Base-by-base conservation (phyloP, 768 basidiomycete species). In the Lactarius hatsudake region DNA sequence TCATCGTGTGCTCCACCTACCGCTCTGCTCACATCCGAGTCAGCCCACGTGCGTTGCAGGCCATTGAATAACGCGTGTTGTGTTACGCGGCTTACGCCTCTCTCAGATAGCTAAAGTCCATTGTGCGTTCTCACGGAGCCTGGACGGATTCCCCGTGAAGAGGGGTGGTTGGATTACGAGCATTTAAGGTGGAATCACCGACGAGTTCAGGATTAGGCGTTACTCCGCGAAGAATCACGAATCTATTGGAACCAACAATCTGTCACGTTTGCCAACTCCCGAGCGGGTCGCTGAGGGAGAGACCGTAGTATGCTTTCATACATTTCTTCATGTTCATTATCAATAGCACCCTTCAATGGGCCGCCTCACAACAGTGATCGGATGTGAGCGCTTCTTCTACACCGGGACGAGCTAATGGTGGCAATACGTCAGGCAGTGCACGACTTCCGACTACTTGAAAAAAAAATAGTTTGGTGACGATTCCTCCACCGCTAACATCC, bases 401-500 rank as follows among this genome's bases (percentile, higher is more conserved):
- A 78, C 0, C 82, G 84, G 48, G 74, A 78, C 13, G 34, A 36
- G 0, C 90, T 90, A 73, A 77, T 79, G 26, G 58, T 40, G 0
- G 73, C 76, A 0, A 84, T 89, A 38, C 77, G 80, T 1, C 53
- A 48, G 1, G 87, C 87, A 0, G 81, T 84, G 0, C 89, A 87
- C 0, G 71, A 79, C 0, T 90, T 90, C 65, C 66, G 76, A 5
- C 87, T 87, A 0, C 84, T 82, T 68, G 76, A 15, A 74, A 63
- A 74, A 63, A 17, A 73, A 75, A n/a, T 83, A 85, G 56, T 45
- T 45, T 10, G 18, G 43, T 45, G 20, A n/a, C 20, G 43, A 45
- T 45, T 45, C 43, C 43, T 9, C 4, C 6, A 8, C 43, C 43
- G 8, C 43, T 45, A 3, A 45, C 9, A n/a, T 45, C 20, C 43